These are phyloP conservation scores for Phialemonium atrogriseum DNA, from an alignment of 2,329 filamentous ascomycete species.

Conservation along the genomic window DNA sequence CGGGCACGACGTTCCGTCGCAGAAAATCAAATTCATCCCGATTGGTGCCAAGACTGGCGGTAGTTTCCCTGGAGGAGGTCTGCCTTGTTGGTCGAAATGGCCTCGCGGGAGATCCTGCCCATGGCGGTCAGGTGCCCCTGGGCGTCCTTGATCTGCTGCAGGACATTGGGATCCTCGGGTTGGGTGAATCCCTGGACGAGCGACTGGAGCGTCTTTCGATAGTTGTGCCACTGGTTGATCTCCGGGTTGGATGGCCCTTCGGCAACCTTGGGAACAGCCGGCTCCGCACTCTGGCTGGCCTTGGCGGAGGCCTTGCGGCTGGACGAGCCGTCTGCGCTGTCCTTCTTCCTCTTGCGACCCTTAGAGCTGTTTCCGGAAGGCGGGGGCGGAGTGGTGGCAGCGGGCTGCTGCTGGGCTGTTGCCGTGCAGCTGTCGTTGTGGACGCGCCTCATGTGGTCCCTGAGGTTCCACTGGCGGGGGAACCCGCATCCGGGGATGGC, in stretches of 20 bases:
- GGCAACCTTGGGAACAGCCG: conserved; percentile 18
- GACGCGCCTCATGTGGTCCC: conserved; percentile 95
- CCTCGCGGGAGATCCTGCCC: conserved; percentile 38
- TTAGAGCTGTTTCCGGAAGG: conserved; percentile 25
- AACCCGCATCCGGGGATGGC: conserved; percentile 79
- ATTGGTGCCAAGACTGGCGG: conserved; percentile 26
- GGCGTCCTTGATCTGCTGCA: conserved; percentile 44
- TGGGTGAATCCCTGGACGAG: conserved; percentile 43
- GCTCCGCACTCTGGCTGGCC: conserved; percentile 26
- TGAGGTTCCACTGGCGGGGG: conserved; percentile 88
- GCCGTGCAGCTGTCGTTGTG: conserved; percentile 49
- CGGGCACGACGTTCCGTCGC: too few relatives aligned
- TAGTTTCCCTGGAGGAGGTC: conserved; percentile 20
- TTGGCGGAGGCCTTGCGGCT: conserved; percentile 13
- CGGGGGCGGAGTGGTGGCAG: conserved; percentile 30
- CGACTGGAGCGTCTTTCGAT: conserved; percentile 54
- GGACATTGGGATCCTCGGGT: conserved; percentile 43
- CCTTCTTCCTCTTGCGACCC: conserved; percentile 51
- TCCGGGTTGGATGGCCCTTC: conserved; percentile 11
- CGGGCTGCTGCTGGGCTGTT: conserved; percentile 4
- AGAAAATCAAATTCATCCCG: too few relatives aligned
- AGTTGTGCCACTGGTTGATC: conserved; percentile 48
- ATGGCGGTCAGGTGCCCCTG: conserved; percentile 43
- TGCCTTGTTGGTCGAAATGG: conserved; percentile 23
- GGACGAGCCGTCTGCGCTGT: conserved; percentile 30